Evolutionary conservation across 202 grass and related monocot species (phyloP), one percentile per base, ranked within the genome.

Genomic region (Panicum virgatum): DNA sequence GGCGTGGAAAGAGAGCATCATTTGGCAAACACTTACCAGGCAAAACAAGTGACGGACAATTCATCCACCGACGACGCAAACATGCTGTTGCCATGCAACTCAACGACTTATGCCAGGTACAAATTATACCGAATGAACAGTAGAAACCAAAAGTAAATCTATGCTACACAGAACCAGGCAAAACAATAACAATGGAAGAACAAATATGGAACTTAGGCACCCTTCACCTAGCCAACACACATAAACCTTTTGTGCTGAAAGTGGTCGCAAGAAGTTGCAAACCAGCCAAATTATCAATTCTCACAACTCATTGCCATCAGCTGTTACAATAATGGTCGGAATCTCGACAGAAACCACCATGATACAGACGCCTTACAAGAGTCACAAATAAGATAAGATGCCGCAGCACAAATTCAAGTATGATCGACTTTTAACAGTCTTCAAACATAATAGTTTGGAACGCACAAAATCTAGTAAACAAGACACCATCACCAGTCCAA

Each of bases 401-500:
- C 32, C 7, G 16, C 18, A 34, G 38, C 48, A 77, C 25, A 72
- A 76, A 52, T 44, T 57, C 46, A 62, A 59, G 70, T 70, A 83
- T 62, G 29, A 40, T 54, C 1, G 39, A 74, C 69, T 74, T 72
- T 74, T 63, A 64, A 57, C 13, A 14, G 64, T 87, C 65, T 84
- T 75, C 71, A 84, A 86, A 86, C 45, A 80, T 36, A 82, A 80
- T 36, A 82, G 40, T 30, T 67, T 27, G 23, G 48, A 75, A 92
- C 77, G 2, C 32, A 37, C 12, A 66, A 80, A 83, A 80, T 78
- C 79, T 82, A 83, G 75, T 66, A 82, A 78, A 75, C 67, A 85
- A 84, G 77, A 87, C 66, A 82, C 76, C 80, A 79, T 87, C 66
- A 89, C 82, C 90, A 87, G 90, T 92, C 87, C 90, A 92, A 89